A percentile compares a stretch with the other conserved stretches of the same genome.
These are phyloP conservation scores for Zoysia japonica DNA, from an alignment of 176 grass and related monocot species.

Conservation along the genomic window DNA sequence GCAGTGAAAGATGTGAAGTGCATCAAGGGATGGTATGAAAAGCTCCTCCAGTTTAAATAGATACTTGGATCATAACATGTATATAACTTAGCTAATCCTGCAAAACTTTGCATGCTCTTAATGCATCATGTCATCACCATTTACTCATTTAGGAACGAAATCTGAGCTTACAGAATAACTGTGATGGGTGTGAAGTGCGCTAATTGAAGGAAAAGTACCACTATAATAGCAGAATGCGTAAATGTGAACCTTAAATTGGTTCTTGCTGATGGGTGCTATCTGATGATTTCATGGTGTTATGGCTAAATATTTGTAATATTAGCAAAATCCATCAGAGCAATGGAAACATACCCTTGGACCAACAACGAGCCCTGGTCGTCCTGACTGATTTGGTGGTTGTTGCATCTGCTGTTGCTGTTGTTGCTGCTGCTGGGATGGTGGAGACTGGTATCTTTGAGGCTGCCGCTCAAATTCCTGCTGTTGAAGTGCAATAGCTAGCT, in stretches of 20 bases:
- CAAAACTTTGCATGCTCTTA: neutral
- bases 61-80: neutral
- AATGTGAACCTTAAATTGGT: neutral
- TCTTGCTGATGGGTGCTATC: neutral
- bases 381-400: slow-evolving; percentile 49
- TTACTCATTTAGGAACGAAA: neutral
- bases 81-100: neutral
- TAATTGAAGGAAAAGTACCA: neutral
- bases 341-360: slow-evolving; percentile 76
- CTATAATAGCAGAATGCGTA: neutral
- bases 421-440: slow-evolving; percentile 34
- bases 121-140: neutral
- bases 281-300: neutral
- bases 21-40: neutral
- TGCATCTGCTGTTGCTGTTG: slow-evolving; percentile 26
- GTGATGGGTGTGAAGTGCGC: neutral
- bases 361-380: slow-evolving; percentile 63
- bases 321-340: neutral
- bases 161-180: neutral
- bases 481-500: slow-evolving; percentile 88
- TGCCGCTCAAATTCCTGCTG: slow-evolving; percentile 89
- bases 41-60: neutral
- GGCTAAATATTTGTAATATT: neutral
- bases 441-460: slow-evolving; percentile 38
- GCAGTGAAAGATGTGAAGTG: neutral